Percentiles rank a stretch among this genome's conserved stretches.
Evolutionary conservation across 495 filamentous ascomycete genomes (phyloP).

Genomic region (Tuber magnatum): DNA sequence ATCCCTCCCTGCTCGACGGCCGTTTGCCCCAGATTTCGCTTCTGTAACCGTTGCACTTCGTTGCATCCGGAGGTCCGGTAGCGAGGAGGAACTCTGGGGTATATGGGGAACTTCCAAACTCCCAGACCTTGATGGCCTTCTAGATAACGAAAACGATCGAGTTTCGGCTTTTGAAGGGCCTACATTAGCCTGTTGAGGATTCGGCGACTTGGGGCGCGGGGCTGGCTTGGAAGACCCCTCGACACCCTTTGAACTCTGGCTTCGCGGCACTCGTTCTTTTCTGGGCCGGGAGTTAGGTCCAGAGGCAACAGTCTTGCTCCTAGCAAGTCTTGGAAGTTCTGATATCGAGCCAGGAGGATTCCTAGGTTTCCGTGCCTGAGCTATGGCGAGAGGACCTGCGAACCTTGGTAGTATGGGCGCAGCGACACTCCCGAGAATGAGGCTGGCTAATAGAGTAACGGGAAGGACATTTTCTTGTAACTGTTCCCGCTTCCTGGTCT

Average conservation of each 20-base stretch:
- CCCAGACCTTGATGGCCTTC: conserved; percentile 41
- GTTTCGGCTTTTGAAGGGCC: conserved; percentile 35
- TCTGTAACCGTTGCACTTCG: conserved; percentile 45
- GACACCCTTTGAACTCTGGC: conserved; percentile 43
- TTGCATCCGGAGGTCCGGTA: conserved; percentile 54
- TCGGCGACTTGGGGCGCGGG: conserved; percentile 34
- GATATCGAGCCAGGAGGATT: conserved; percentile 50
- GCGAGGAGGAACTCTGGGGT: conserved; percentile 58
- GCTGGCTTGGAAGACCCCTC: conserved; percentile 36
- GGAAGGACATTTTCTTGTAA: conserved; percentile 69
- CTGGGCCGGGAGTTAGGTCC: conserved; percentile 47
- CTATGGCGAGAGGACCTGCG: conserved; percentile 64
- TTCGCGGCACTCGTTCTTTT: conserved; percentile 45
- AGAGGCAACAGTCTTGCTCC: conserved; percentile 58
- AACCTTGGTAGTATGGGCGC: conserved; percentile 46
- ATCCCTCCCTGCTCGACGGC: conserved; percentile 49
- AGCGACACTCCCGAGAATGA: conserved; percentile 58
- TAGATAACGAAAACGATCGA: conserved; percentile 35
- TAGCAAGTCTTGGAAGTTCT: conserved; percentile 47
- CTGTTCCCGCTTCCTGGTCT: conserved; percentile 55
- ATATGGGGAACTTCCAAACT: conserved; percentile 47
- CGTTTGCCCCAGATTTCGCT: conserved; percentile 48
- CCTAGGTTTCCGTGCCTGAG: conserved; percentile 63
- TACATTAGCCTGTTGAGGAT: conserved; percentile 26
- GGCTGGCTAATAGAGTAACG: conserved; percentile 62